Percentiles rank a stretch among this genome's conserved stretches.
Conservation (phyloP, 441 rosid genomes). For the Viola pubescens region DNA sequence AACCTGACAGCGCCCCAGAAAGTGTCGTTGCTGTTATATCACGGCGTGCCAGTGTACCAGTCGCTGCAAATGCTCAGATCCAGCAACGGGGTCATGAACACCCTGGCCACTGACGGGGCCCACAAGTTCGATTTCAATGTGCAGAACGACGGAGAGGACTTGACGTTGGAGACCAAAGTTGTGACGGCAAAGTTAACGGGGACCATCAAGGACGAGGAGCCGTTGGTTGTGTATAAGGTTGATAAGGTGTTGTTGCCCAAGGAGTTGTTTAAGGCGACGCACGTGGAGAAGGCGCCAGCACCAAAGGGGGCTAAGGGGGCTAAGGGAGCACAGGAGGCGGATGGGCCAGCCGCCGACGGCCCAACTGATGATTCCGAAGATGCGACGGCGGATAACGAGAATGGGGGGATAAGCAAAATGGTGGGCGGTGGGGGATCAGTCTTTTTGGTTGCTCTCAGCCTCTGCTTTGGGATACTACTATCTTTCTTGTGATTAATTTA, state of each 20-base stretch:
- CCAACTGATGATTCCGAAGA: constrained; percentile 56
- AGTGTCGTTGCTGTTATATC: constrained; percentile 53
- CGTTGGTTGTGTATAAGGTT: constrained; percentile 56
- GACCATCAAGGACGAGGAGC: constrained; percentile 71
- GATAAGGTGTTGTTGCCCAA: constrained; percentile 69
- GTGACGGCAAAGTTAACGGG: constrained; percentile 57
- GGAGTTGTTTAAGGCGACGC: constrained; percentile 51
- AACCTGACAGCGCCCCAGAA: constrained; percentile 60
- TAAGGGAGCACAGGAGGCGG: constrained; percentile 25
- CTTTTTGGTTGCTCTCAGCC: constrained; percentile 19
- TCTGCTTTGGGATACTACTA: constrained; percentile 24
- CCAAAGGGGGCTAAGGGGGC: constrained; percentile 30
- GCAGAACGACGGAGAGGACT: constrained; percentile 66
- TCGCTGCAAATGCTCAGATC: constrained; percentile 69
- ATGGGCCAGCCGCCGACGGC: constrained; percentile 52
- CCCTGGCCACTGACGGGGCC: constrained; percentile 84
- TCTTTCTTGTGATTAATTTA: constrained; percentile 11
- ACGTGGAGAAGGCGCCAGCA: constrained; percentile 41
- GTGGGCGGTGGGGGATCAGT: constrained; percentile 28
- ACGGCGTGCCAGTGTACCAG: constrained; percentile 64
- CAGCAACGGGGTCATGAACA: constrained; percentile 75
- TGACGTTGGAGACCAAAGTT: constrained; percentile 63
- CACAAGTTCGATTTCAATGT: constrained; percentile 67
- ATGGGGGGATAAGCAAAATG: constrained; percentile 28
- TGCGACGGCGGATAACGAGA: constrained; percentile 35